Evolutionary conservation across 257 asterid genomes (phyloP), one percentile per base, ranked within the genome.

Genomic region (Fraxinus anomala): DNA sequence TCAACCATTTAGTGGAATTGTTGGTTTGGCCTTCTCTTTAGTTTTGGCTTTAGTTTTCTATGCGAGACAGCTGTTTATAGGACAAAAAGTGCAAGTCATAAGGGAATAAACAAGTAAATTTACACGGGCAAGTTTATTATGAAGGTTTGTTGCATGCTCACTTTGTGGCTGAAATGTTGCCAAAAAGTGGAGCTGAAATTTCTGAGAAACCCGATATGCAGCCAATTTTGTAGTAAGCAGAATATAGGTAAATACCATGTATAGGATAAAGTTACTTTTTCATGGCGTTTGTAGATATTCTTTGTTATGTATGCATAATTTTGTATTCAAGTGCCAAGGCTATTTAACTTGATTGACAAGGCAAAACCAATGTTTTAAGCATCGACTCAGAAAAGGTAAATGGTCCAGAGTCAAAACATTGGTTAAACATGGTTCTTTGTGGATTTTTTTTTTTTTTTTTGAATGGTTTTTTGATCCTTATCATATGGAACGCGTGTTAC

Each of bases 1-100:
- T 75, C 92, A 92, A 76, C 97, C 97, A 72, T 93, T 92, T 74
- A 87, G 97, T 80, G 99, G 99, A 76, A 84, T 89, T n/a, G 89
- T 88, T 72, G 99, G 99, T 54, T 68, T 96, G 51, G 87, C 85
- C 61, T 80, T 90, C 76, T 80, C 95, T 68, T 81, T 88, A 51
- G 40, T 80, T 61, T 74, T 92, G 92, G 94, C 89, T 23, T 79
- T 84, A 67, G 70, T 92, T 74, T 82, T 92, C 74, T 92, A 89
- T 73, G 96, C 97, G 11, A 76, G 84, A 70, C 86, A 80, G 75
- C 87, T 42, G 37, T 73, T 68, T 63, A 13, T 37, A 68, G 51
- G 68, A 77, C 73, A 80, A 87, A 74, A 84, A 30, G 77, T 72
- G 76, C 80, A 79, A 79, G 73, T 75, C 75, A 85, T 89, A 9